phyloP scores from a whole-genome alignment of 83 land plant genomes.

The Picea mariana region DNA sequence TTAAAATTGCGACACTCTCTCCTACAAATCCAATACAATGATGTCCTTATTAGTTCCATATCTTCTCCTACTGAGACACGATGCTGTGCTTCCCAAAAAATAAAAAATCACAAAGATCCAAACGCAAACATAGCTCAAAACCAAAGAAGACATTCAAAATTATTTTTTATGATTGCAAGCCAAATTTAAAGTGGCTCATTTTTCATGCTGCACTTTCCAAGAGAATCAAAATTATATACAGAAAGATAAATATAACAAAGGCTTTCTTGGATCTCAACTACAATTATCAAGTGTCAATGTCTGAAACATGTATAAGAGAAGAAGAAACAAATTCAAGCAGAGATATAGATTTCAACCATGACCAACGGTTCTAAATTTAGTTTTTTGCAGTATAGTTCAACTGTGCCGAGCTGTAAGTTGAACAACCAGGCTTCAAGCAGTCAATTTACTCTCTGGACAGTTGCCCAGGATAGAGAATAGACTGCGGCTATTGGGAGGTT shows the following conservation, averaged over 20 bases:
- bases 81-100: neutral
- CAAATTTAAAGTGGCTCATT: neutral
- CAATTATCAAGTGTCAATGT: neutral
- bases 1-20: conserved; percentile 69
- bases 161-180: neutral
- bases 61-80: neutral
- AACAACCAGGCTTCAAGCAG: neutral
- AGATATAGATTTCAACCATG: neutral
- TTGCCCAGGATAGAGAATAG: too few species aligned
- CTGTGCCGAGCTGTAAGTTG: neutral
- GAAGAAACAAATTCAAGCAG: neutral
- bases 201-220: neutral
- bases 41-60: conserved; percentile 5
- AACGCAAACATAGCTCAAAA: neutral
- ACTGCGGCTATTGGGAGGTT: too few species aligned
- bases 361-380: neutral
- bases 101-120: neutral
- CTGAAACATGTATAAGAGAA: neutral
- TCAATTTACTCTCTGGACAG: neutral
- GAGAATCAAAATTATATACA: neutral
- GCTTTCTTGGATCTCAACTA: neutral
- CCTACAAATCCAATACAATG: conserved; percentile 40
- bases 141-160: neutral
- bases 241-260: neutral
- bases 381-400: neutral